Evolutionary conservation across 2,329 filamentous ascomycete genomes (phyloP).

Genomic region (Pseudogymnoascus sp.): DNA sequence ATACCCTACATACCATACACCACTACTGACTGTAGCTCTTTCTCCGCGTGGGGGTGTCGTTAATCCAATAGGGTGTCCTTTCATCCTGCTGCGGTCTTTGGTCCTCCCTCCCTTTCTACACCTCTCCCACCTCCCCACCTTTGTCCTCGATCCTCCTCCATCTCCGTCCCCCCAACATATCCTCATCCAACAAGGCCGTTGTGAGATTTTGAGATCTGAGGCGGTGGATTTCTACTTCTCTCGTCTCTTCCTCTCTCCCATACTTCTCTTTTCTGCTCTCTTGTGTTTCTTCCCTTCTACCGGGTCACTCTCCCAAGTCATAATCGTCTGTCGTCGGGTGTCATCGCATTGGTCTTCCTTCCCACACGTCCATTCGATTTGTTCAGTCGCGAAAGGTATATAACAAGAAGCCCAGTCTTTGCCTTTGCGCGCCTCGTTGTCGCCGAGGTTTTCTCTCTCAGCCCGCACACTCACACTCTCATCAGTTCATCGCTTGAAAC

Average conservation of each 20-base stretch:
- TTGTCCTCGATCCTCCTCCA: neutral
- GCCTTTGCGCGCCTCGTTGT: slow-evolving; percentile 8
- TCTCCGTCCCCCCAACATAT: neutral
- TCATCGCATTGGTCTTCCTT: slow-evolving; percentile 9
- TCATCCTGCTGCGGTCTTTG: neutral
- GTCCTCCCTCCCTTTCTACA: slow-evolving; percentile 7
- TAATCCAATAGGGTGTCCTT: neutral
- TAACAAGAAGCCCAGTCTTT: neutral
- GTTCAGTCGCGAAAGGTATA: slow-evolving; percentile 6
- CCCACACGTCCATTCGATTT: slow-evolving; percentile 9
- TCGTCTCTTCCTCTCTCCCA: slow-evolving; percentile 4
- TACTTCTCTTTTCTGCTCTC: slow-evolving; percentile 7
- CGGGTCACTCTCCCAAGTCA: neutral
- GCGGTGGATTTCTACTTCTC: slow-evolving; percentile 6
- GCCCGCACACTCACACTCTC: neutral
- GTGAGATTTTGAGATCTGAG: slow-evolving; percentile 8
- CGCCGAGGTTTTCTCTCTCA: neutral
- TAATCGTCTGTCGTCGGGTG: slow-evolving; percentile 2
- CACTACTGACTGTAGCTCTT: neutral
- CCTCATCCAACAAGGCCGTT: neutral
- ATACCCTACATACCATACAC: too few relatives aligned
- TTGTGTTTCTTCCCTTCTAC: slow-evolving; percentile 7
- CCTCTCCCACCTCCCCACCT: slow-evolving; percentile 3
- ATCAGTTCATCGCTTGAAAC: neutral
- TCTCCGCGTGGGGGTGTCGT: neutral